phyloP scores from a whole-genome alignment of 108 stramenopile species.

The Skeletonema costatum region DNA sequence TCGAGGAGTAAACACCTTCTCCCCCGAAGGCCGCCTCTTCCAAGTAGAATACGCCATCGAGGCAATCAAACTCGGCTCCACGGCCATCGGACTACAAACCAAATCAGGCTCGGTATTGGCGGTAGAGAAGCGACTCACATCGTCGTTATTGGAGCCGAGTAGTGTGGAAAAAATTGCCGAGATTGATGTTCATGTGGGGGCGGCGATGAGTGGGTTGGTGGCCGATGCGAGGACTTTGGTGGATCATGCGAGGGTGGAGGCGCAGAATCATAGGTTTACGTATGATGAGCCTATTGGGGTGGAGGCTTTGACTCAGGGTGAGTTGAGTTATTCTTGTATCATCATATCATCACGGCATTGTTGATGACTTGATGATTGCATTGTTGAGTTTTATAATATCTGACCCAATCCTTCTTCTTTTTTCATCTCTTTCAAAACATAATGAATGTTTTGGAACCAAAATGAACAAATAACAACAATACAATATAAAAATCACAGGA shows the following conservation, averaged over 20 bases:
- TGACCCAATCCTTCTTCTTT: neutral
- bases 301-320: conserved; percentile 96
- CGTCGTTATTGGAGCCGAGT: conserved; percentile 90
- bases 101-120: conserved; percentile 94
- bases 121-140: conserved; percentile 97
- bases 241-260: conserved; percentile 99
- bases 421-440: neutral
- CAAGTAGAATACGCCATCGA: conserved; percentile 99
- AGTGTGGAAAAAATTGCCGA: conserved; percentile 99
- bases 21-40: conserved; percentile 98
- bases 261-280: conserved; percentile 98
- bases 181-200: conserved; percentile 96
- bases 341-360: too few relatives aligned
- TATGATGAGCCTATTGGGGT: conserved; percentile 99
- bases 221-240: conserved; percentile 98
- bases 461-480: neutral
- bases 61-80: conserved; percentile 97
- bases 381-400: too few relatives aligned
- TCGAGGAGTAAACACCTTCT: conserved; percentile 99
- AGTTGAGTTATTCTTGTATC: conserved; percentile 1
- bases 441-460: neutral
- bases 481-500: conserved; percentile 39
- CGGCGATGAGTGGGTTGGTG: conserved; percentile 97
- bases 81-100: conserved; percentile 96
- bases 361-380: too few relatives aligned